Evolutionary conservation across 768 basidiomycete species (phyloP).

Genomic region (Tricholoma terreum): DNA sequence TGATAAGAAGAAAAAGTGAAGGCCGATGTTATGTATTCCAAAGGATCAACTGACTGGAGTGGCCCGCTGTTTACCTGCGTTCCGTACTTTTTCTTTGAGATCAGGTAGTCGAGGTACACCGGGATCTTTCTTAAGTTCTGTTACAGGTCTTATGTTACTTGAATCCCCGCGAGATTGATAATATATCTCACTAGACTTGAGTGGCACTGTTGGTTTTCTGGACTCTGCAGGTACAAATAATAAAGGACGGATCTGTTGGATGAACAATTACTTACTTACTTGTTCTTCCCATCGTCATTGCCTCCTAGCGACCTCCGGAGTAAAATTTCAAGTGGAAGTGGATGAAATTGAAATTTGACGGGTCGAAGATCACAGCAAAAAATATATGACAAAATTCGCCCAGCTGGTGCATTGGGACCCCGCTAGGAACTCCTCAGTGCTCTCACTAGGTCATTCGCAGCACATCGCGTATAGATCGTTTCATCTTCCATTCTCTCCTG

Average conservation of each 20-base stretch:
- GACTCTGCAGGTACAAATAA: conserved; percentile 29
- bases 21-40: neutral
- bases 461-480: no score
- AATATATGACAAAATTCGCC: no score
- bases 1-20: conserved; percentile 1
- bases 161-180: neutral
- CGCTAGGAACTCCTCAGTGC: no score
- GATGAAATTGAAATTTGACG: no score
- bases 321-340: no score
- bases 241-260: neutral
- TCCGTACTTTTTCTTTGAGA: conserved; percentile 55
- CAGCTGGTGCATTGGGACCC: no score
- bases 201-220: conserved; percentile 38
- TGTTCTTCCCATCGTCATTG: conserved; percentile 39
- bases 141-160: neutral
- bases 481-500: no score
- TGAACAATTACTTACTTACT: conserved; percentile 27
- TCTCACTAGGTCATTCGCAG: no score
- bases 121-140: conserved; percentile 86
- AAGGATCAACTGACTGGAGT: conserved; percentile 33
- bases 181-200: conserved; percentile 36
- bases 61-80: conserved; percentile 47
- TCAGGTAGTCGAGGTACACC: conserved; percentile 82
- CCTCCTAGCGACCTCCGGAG: neutral
- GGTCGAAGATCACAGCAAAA: no score